Conservation (phyloP, 805 yeast species). For the Saccharomyces kudriavzevii region DNA sequence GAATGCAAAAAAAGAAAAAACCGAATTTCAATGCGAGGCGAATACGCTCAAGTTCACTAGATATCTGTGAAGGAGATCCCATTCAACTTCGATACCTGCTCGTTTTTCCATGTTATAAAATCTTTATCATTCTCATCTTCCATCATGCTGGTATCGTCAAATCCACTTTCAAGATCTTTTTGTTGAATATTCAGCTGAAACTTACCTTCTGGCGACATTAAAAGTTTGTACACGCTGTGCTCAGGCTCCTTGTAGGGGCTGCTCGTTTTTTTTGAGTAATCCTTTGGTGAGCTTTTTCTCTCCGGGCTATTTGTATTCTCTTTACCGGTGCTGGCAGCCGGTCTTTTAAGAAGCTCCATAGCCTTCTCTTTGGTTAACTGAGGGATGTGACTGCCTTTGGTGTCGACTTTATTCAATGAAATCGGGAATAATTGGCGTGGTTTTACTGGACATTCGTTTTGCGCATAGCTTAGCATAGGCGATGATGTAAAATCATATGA, state of each 20-base stretch:
- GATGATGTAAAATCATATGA: conserved; percentile 12
- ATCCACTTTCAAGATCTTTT: conserved; percentile 12
- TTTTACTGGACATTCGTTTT: not conserved
- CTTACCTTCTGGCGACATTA: conserved; percentile 29
- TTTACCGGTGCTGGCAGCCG: not conserved
- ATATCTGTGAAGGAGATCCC: not conserved
- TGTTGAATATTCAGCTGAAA: conserved; percentile 21
- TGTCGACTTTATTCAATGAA: conserved; percentile 14
- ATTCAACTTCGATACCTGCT: conserved; percentile 26
- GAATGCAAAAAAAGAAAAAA: not conserved
- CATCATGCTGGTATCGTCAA: conserved; percentile 27
- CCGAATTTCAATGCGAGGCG: too few species aligned
- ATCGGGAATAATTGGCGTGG: conserved; percentile 18
- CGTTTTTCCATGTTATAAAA: conserved; percentile 25
- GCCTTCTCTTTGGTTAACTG: conserved; percentile 7
- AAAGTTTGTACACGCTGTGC: conserved; percentile 25
- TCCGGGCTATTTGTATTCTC: not conserved
- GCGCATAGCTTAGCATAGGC: not conserved
- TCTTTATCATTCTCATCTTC: conserved; percentile 26
- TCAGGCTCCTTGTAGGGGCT: conserved; percentile 27
- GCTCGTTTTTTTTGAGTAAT: conserved; percentile 5
- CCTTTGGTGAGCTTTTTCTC: not conserved
- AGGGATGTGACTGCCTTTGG: conserved; percentile 16
- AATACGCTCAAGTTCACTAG: too few species aligned
- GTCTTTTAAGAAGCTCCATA: not conserved